Base-by-base conservation (phyloP, 78 protist genomes). In the Tieghemostelium lacteum region DNA sequence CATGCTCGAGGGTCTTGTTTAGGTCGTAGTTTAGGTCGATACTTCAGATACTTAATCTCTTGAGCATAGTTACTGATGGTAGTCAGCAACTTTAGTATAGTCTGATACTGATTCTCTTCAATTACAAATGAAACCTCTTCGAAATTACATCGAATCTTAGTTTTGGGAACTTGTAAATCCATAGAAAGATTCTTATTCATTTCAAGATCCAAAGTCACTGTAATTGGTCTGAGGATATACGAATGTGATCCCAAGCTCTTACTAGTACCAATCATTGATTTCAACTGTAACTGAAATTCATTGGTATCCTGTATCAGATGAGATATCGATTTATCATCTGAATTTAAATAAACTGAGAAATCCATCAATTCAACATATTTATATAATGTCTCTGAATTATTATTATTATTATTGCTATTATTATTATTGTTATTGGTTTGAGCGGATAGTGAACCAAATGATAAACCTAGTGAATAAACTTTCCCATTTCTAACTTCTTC, bases 1-100 rank as follows among this genome's bases (percentile, higher is more conserved):
- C 91, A 83, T 26, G 78, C 91, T 4, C 62, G 8, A 28, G 91
- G 91, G 58, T 83, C 91, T n/a, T 83, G 76, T 16, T 66, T 83
- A 6, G 91, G 91, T 58, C 91, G 16, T 29, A 55, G 73, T n/a
- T 83, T 83, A 0, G 91, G 91, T 31, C 91, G 52, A 31, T 69
- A 83, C 62, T 70, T 83, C 20, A 83, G 63, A 69, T 83, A 83
- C 78, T 70, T 83, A 12, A 83, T 22, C 33, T 83, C 91, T n/a
- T 83, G 91, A 16, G 91, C 78, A 33, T 83, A 83, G 42, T 58
- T 60, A n/a, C 78, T 55, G 36, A 83, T 83, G 17, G 91, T 83
- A 0, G 91, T 70, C 16, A 83, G 50, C 10, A 83, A 33, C 45
- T 83, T 83, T 36, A 83, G n/a, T 8, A 83, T 83, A 4, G 72